Evolutionary conservation across 805 yeast genomes (phyloP), one percentile per base, ranked within the genome.

Genomic region (Blastobotrys parvus): DNA sequence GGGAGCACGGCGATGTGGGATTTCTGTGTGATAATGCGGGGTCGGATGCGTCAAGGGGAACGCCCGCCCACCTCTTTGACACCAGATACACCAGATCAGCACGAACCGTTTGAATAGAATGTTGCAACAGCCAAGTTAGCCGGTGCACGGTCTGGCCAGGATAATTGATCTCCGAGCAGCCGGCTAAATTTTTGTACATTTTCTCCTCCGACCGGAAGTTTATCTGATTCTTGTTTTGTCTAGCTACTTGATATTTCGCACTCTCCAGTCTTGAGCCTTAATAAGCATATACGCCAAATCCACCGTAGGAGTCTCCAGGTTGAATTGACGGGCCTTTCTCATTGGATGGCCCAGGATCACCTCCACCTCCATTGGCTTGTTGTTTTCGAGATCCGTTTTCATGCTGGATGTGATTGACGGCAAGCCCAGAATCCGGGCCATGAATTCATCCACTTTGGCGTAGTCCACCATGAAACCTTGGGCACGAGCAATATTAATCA

Each of bases 301-400:
- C 40, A 86, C 69, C 2, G 68, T 65, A 0, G 94, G 94, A 0
- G 86, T 71, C 18, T 59, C 52, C 6, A 78, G 71, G 0, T 67
- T 63, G 41, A 65, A 56, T 48, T 68, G 67, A 32, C 63, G 60
- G 3, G 80, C 82, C 32, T 72, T 65, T 19, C 58, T 58, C 45
- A 81, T 52, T 0, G 81, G 68, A 53, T 78, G 81, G 2, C 90
- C 88, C 39, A 82, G 62, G 44, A 84, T 79, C 15, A 75, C 80
- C 51, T 82, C 87, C 20, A 78, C 62, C 58, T 84, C 92, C 51
- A 82, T 72, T 38, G 77, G 77, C 53, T 80, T 76, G 15, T 77
- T 74, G 46, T 79, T 77, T 41, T 72, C 61, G 23, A 71, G 70
- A 55, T 82, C 90, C 13, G 78, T 78, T 49, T 73, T 62, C 88